A percentile compares a stretch with the other conserved stretches of the same genome.
Conservation (phyloP, 768 basidiomycete genomes). For the Saitozyma sp. region DNA sequence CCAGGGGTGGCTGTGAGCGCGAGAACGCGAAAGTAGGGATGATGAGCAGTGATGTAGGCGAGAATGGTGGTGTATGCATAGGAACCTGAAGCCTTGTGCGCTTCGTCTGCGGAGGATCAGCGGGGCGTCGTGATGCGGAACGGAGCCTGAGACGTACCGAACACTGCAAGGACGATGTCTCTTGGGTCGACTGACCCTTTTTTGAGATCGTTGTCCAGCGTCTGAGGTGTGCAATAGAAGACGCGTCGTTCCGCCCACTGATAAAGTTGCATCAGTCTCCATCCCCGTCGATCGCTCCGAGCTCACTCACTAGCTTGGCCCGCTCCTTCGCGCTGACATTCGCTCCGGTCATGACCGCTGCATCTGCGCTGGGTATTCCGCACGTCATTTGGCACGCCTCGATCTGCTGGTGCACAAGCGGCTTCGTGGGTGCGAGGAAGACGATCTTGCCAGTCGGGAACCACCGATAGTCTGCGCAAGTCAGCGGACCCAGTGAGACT, state of each 20-base stretch:
- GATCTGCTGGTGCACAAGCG: slow-evolving; percentile 92
- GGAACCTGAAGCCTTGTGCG: slow-evolving; percentile 88
- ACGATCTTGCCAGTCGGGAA: slow-evolving; percentile 62
- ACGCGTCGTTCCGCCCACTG: slow-evolving; percentile 59
- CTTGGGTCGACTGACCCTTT: slow-evolving; percentile 70
- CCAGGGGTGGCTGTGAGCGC: slow-evolving; percentile 97
- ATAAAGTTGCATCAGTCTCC: slow-evolving; percentile 1
- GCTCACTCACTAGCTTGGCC: slow-evolving; percentile 18
- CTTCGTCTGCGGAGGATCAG: slow-evolving; percentile 67
- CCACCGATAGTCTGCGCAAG: slow-evolving; percentile 46
- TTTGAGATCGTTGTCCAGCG: slow-evolving; percentile 79
- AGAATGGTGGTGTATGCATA: slow-evolving; percentile 89
- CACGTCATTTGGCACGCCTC: slow-evolving; percentile 89
- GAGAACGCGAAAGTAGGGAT: slow-evolving; percentile 86
- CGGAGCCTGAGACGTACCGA: slow-evolving; percentile 59
- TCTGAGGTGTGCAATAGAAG: slow-evolving; percentile 96
- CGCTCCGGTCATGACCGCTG: slow-evolving; percentile 81
- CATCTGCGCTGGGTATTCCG: slow-evolving; percentile 84
- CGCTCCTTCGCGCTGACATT: slow-evolving; percentile 32
- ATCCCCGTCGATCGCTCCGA: not conserved
- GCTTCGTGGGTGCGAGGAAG: slow-evolving; percentile 94
- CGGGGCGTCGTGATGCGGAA: not conserved
- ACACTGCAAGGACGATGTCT: slow-evolving; percentile 81
- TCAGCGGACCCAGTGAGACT: not conserved
- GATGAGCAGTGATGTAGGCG: slow-evolving; percentile 87